A percentile compares a stretch with the other conserved stretches of the same genome.
phyloP scores from a whole-genome alignment of 768 basidiomycete genomes.

The Galerina sulciceps region DNA sequence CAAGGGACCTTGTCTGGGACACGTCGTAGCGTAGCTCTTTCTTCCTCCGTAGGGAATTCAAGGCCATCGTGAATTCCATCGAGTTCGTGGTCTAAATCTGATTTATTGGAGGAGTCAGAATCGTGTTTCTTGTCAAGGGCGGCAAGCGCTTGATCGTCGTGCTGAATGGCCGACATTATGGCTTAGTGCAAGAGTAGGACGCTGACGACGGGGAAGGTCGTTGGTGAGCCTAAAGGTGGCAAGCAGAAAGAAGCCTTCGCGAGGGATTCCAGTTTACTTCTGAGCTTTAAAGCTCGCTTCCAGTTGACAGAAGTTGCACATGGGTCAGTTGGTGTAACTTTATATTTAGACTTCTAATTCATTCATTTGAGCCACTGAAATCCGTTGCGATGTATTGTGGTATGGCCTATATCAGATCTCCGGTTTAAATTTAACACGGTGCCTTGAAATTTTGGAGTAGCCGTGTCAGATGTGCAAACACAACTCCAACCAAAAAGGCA shows the following conservation, averaged over 20 bases:
- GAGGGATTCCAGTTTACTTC: not conserved
- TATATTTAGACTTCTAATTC: conserved; percentile 2
- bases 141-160: conserved; percentile 17
- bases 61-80: conserved; percentile 53
- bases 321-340: too few relatives aligned
- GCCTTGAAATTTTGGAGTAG: too few relatives aligned
- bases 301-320: conserved; percentile 12
- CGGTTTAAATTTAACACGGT: too few relatives aligned
- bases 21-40: conserved; percentile 58
- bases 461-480: too few relatives aligned
- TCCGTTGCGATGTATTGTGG: too few relatives aligned
- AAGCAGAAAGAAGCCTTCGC: conserved; percentile 14
- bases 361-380: not conserved
- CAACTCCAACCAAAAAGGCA: too few relatives aligned
- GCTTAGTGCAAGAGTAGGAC: not conserved
- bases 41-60: conserved; percentile 69
- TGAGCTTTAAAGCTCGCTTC: conserved; percentile 3
- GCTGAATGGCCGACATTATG: conserved; percentile 26
- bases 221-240: not conserved
- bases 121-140: conserved; percentile 21
- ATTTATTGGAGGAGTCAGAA: conserved; percentile 17
- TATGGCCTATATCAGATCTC: too few relatives aligned
- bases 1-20: conserved; percentile 64
- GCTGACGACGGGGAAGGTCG: not conserved
- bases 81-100: conserved; percentile 22